phyloP scores from a whole-genome alignment of 371 early-diverging fungal species.

The Mortierella sp. region DNA sequence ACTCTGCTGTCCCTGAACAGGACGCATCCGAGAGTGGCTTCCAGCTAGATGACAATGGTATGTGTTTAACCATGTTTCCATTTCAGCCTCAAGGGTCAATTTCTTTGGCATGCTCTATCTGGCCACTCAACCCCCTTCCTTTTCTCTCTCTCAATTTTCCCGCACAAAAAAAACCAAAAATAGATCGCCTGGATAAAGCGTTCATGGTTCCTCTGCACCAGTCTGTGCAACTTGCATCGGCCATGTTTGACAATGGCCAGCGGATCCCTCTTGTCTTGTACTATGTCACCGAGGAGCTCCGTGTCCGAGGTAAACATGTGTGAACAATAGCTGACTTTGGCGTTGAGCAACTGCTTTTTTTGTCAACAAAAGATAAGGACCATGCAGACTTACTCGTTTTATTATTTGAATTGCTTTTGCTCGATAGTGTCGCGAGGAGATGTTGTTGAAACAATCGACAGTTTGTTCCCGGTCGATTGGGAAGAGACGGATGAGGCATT shows the following conservation, averaged over 20 bases:
- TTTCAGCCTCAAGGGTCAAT: neutral
- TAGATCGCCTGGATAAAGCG: constrained; percentile 16
- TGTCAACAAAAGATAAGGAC: neutral
- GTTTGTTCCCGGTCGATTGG: constrained; percentile 25
- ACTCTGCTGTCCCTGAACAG: neutral
- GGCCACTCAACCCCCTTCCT: neutral
- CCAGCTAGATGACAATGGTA: constrained; percentile 11
- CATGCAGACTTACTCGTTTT: neutral
- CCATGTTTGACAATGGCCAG: constrained; percentile 28
- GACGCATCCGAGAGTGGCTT: neutral
- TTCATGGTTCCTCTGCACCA: constrained; percentile 30
- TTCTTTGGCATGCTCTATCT: neutral
- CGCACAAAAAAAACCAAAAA: neutral
- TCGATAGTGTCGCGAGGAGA: constrained; percentile 5
- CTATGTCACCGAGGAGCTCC: constrained; percentile 30
- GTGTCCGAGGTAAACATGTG: constrained; percentile 26
- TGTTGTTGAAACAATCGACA: neutral
- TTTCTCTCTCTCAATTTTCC: neutral
- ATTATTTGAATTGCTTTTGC: neutral
- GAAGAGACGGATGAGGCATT: constrained; percentile 14
- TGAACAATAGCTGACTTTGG: no score
- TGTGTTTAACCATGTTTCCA: neutral
- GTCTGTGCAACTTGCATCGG: constrained; percentile 33
- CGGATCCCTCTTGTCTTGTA: constrained; percentile 31
- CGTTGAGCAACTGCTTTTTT: neutral